Evolutionary conservation across 108 stramenopile genomes (phyloP).

Genomic region (Schizochytrium sp.): DNA sequence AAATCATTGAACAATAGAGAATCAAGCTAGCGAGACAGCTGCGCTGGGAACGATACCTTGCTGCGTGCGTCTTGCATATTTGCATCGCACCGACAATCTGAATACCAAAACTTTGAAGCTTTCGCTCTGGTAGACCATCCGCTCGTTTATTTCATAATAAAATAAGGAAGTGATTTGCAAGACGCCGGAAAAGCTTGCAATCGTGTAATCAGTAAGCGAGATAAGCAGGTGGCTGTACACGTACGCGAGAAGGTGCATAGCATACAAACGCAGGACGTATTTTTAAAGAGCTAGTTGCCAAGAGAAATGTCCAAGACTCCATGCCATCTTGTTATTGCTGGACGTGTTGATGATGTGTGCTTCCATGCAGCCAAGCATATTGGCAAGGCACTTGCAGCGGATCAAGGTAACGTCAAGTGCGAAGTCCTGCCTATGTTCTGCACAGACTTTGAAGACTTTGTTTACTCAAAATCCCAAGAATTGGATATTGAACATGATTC

Average conservation of each 20-base stretch:
- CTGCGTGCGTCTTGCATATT: too few relatives aligned
- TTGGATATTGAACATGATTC: background rate
- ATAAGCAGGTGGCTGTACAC: background rate
- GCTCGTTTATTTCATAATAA: too few relatives aligned
- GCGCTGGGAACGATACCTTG: too few relatives aligned
- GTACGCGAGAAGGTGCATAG: background rate
- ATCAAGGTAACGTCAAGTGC: background rate
- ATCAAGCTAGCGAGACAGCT: too few relatives aligned
- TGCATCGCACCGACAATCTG: too few relatives aligned
- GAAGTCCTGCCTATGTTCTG: slow-evolving; percentile 23
- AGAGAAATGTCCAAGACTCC: slow-evolving; percentile 13
- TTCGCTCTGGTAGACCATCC: too few relatives aligned
- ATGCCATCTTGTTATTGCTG: slow-evolving; percentile 50
- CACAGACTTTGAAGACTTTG: background rate
- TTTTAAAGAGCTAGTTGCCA: background rate
- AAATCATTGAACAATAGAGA: too few relatives aligned
- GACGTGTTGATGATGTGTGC: slow-evolving; percentile 31
- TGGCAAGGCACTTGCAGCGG: slow-evolving; percentile 1
- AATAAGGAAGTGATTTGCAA: too few relatives aligned
- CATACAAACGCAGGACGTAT: background rate
- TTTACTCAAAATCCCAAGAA: background rate
- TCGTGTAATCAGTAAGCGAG: too few relatives aligned
- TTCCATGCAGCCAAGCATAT: slow-evolving; percentile 23
- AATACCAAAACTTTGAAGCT: too few relatives aligned
- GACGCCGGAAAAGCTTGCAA: too few relatives aligned